A percentile compares a stretch with the other conserved stretches of the same genome.
Conservation (phyloP, 2,329 filamentous ascomycete genomes). For the Trichoderma simmonsii region DNA sequence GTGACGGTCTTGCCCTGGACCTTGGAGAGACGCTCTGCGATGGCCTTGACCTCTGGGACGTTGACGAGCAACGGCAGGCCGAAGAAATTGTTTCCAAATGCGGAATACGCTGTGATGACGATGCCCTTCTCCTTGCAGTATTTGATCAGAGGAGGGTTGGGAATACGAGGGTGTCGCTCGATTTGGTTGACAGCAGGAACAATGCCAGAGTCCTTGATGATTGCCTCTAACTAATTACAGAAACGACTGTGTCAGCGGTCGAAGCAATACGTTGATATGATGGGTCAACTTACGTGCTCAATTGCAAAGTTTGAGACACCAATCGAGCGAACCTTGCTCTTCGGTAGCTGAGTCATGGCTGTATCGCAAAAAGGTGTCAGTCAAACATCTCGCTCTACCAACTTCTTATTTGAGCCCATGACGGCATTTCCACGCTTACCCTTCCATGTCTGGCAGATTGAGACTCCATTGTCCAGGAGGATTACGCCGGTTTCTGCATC, state of each 20-base stretch:
- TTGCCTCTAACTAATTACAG: constrained; percentile 54
- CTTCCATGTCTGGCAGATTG: constrained; percentile 45
- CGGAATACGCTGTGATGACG: constrained; percentile 61
- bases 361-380: not conserved
- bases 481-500: constrained; percentile 31
- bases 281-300: constrained; percentile 14
- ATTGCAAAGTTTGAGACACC: constrained; percentile 69
- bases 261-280: not conserved
- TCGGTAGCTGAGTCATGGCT: constrained; percentile 54
- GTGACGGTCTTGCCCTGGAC: constrained; percentile 37
- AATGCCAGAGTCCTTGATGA: constrained; percentile 56
- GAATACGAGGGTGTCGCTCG: constrained; percentile 64
- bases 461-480: constrained; percentile 43
- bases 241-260: not conserved
- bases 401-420: too few relatives aligned
- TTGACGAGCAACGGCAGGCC: constrained; percentile 53
- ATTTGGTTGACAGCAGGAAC: constrained; percentile 64
- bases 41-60: constrained; percentile 51
- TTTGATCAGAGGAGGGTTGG: constrained; percentile 52
- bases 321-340: constrained; percentile 61
- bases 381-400: not conserved
- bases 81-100: constrained; percentile 46
- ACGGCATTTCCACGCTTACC: not conserved
- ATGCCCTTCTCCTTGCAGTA: constrained; percentile 63
- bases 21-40: constrained; percentile 47